A percentile compares a stretch with the other conserved stretches of the same genome.
Evolutionary conservation across 2,329 filamentous ascomycete genomes (phyloP).

Genomic region (Periconia sp.): DNA sequence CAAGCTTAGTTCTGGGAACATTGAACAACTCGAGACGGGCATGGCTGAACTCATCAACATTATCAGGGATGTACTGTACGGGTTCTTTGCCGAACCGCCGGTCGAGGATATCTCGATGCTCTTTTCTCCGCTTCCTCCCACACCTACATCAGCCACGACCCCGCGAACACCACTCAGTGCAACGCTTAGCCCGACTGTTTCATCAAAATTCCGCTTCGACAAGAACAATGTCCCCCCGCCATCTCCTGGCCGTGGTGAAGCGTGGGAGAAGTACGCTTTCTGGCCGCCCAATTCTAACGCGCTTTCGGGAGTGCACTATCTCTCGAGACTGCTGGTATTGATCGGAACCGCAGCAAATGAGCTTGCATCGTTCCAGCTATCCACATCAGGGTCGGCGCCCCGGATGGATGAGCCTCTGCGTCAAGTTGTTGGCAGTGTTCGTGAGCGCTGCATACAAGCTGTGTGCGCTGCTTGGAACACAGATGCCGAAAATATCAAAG

Average conservation of each 20-base stretch:
- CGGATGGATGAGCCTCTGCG: conserved; percentile 68
- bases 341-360: conserved; percentile 87
- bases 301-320: conserved; percentile 85
- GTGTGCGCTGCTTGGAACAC: conserved; percentile 90
- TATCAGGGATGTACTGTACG: conserved; percentile 75
- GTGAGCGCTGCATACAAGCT: conserved; percentile 83
- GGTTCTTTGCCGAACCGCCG: conserved; percentile 85
- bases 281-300: conserved; percentile 95
- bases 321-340: conserved; percentile 77
- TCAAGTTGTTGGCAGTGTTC: conserved; percentile 71
- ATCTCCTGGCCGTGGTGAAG: conserved; percentile 71
- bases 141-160: conserved; percentile 59
- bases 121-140: conserved; percentile 75
- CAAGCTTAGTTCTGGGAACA: conserved; percentile 70
- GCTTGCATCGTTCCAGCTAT: conserved; percentile 73
- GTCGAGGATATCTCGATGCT: conserved; percentile 88
- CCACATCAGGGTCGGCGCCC: conserved; percentile 58
- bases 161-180: conserved; percentile 60
- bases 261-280: conserved; percentile 93
- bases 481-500: conserved; percentile 89
- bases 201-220: conserved; percentile 80
- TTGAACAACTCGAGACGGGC: conserved; percentile 73
- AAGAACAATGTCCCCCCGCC: conserved; percentile 75
- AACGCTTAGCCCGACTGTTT: conserved; percentile 61
- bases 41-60: conserved; percentile 80